These are phyloP conservation scores for Bisporella sp. DNA, from an alignment of 2,329 filamentous ascomycete species.

Conservation along the genomic window DNA sequence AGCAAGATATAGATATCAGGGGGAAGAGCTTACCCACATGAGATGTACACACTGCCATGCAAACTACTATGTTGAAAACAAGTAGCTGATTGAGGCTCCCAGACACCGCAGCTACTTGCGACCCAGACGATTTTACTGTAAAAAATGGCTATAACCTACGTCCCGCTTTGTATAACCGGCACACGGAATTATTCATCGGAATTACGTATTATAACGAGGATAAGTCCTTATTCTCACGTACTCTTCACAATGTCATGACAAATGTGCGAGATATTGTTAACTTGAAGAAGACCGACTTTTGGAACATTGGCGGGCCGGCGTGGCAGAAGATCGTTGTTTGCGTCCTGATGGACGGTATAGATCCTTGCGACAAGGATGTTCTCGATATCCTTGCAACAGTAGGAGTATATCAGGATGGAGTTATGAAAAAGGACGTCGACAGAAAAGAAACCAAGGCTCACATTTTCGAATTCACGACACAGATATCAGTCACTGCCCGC, in stretches of 20 bases:
- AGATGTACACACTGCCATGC: background rate
- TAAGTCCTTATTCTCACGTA: slow-evolving; percentile 61
- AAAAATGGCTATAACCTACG: slow-evolving; percentile 58
- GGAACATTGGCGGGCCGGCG: slow-evolving; percentile 59
- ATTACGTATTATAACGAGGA: slow-evolving; percentile 72
- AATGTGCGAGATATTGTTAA: slow-evolving; percentile 67
- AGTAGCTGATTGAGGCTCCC: background rate
- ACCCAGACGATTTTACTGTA: slow-evolving; percentile 57
- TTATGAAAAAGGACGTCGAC: slow-evolving; percentile 64
- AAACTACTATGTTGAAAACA: background rate
- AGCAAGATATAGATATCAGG: slow-evolving; percentile 56
- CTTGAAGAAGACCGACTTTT: slow-evolving; percentile 49
- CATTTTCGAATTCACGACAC: slow-evolving; percentile 65
- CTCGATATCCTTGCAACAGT: slow-evolving; percentile 57
- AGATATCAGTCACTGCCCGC: slow-evolving; percentile 35
- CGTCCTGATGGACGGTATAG: slow-evolving; percentile 62
- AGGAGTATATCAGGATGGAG: slow-evolving; percentile 63
- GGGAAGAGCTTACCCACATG: background rate
- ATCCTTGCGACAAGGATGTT: slow-evolving; percentile 60
- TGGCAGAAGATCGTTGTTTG: slow-evolving; percentile 72
- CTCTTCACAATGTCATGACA: slow-evolving; percentile 63
- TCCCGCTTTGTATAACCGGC: slow-evolving; percentile 60
- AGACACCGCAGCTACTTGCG: slow-evolving; percentile 63
- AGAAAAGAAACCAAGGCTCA: slow-evolving; percentile 65
- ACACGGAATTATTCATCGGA: slow-evolving; percentile 66